phyloP scores from a whole-genome alignment of 441 rosid genomes.

The Croton setiger region DNA sequence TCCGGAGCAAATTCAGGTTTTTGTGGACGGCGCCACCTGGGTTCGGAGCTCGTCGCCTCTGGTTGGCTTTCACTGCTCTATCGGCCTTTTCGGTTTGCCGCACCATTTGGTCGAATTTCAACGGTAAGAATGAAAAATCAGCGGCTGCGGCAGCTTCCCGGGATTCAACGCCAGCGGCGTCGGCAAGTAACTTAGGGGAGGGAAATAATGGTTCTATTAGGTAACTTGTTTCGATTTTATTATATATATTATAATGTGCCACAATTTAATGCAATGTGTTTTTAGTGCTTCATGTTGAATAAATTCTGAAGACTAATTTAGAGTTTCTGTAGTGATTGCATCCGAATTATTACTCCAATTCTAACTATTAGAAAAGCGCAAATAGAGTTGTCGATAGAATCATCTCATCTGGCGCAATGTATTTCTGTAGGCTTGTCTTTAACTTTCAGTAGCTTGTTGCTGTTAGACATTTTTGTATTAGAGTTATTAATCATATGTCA shows the following conservation, averaged over 20 bases:
- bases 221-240: slow-evolving; percentile 27
- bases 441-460: neutral
- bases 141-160: slow-evolving; percentile 5
- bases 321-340: neutral
- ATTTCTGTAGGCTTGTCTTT: neutral
- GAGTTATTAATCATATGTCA: neutral
- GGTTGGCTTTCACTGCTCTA: slow-evolving; percentile 94
- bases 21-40: slow-evolving; percentile 90
- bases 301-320: neutral
- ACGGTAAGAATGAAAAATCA: slow-evolving; percentile 39
- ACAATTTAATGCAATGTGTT: neutral
- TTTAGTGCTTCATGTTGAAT: neutral
- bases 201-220: slow-evolving; percentile 29
- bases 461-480: neutral
- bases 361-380: neutral
- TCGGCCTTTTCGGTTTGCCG: slow-evolving; percentile 87
- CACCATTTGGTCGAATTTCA: slow-evolving; percentile 63
- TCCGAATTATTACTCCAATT: neutral
- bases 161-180: slow-evolving; percentile 13
- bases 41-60: slow-evolving; percentile 88
- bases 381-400: neutral
- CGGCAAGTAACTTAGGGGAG: slow-evolving; percentile 26
- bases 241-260: neutral
- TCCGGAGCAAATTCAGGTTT: slow-evolving; percentile 74
- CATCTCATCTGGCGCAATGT: neutral